A percentile compares a stretch with the other conserved stretches of the same genome.
phyloP scores from a whole-genome alignment of 2,329 filamentous ascomycete species.

The Exophiala sp. region DNA sequence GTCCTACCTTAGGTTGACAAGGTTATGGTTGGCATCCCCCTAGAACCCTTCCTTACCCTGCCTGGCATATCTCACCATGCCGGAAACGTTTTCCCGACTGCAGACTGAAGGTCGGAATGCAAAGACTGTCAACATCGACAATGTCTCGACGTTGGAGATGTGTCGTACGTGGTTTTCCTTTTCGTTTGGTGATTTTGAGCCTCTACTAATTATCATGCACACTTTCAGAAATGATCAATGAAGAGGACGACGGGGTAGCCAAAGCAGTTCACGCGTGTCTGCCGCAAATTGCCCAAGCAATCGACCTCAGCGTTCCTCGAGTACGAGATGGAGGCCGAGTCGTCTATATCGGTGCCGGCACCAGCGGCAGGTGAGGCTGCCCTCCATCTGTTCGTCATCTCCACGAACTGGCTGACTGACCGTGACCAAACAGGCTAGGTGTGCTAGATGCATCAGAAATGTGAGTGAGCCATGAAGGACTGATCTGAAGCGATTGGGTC shows the following conservation, averaged over 20 bases:
- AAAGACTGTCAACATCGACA: constrained; percentile 35
- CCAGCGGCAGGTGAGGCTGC: constrained; percentile 35
- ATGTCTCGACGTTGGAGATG: constrained; percentile 36
- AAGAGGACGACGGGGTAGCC: constrained; percentile 35
- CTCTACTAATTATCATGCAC: too few species aligned
- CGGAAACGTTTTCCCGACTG: too few species aligned
- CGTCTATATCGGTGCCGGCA: constrained; percentile 41
- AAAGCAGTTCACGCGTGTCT: constrained; percentile 33
- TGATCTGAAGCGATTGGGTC: too few species aligned
- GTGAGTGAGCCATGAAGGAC: too few species aligned
- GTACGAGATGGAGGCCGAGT: constrained; percentile 35
- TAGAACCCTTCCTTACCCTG: too few species aligned
- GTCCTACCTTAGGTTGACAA: too few species aligned
- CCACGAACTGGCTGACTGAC: neutral
- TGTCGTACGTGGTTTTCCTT: too few species aligned
- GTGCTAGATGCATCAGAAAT: constrained; percentile 42
- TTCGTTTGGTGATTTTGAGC: too few species aligned
- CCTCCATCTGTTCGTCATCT: too few species aligned
- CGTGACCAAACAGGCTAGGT: constrained; percentile 34
- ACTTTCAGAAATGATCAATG: constrained; percentile 36
- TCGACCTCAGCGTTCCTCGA: constrained; percentile 33
- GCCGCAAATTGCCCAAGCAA: constrained; percentile 33
- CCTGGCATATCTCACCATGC: too few species aligned
- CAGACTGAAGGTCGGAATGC: constrained; percentile 38
- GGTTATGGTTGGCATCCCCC: too few species aligned